Conservation (phyloP, 78 protist species). For the Isochrysis galbana region DNA sequence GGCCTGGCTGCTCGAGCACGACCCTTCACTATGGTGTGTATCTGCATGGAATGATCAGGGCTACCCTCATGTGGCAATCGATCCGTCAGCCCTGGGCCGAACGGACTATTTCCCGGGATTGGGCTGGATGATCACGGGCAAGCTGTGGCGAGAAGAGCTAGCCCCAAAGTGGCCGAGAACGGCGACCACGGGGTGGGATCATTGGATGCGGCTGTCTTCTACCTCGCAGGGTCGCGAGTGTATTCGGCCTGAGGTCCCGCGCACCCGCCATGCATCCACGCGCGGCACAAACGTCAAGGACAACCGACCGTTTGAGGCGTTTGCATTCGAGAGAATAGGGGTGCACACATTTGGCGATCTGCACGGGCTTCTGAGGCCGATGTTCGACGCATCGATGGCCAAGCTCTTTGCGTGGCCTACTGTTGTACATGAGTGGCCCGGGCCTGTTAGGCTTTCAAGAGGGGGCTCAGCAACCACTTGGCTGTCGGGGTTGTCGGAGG, state of each 20-base stretch:
- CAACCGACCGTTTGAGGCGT: background rate
- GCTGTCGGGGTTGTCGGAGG: background rate
- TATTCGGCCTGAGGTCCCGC: background rate
- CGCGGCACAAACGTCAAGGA: background rate
- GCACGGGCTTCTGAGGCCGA: background rate
- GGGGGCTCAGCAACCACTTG: no score
- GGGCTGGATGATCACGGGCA: slow-evolving; percentile 79
- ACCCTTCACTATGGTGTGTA: slow-evolving; percentile 70
- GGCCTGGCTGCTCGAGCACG: slow-evolving; percentile 56
- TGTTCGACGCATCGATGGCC: background rate
- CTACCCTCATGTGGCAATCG: background rate
- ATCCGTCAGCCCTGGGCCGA: slow-evolving; percentile 42
- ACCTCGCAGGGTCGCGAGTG: background rate
- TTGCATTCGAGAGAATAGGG: background rate
- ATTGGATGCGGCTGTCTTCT: background rate
- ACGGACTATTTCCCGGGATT: slow-evolving; percentile 91
- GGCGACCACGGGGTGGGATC: slow-evolving; percentile 22
- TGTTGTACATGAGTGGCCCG: no score
- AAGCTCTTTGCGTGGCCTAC: no score
- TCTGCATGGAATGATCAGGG: slow-evolving; percentile 87
- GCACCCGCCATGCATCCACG: background rate
- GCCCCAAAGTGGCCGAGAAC: background rate
- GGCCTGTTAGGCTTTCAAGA: background rate
- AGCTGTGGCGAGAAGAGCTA: slow-evolving; percentile 64
- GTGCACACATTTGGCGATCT: background rate